Conservation (phyloP, 2,329 filamentous ascomycete species). For the Neonectria hederae region DNA sequence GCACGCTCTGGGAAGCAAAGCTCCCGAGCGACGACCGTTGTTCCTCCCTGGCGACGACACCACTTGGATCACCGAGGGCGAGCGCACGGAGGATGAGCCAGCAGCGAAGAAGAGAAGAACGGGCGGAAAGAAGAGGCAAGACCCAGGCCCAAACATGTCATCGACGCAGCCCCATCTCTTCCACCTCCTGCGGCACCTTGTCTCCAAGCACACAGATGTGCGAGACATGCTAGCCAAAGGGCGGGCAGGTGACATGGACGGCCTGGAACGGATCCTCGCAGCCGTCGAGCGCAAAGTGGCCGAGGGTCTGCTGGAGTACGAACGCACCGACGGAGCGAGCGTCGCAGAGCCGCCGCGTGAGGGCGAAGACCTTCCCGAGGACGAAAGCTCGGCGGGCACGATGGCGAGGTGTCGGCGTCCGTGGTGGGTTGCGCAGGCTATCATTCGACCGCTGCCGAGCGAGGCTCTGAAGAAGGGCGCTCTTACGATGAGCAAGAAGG, state of each 20-base stretch:
- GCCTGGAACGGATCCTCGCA: slow-evolving; percentile 78
- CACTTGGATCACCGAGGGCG: slow-evolving; percentile 54
- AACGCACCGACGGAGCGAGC: slow-evolving; percentile 60
- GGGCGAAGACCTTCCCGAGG: slow-evolving; percentile 52
- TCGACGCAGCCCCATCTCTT: slow-evolving; percentile 94
- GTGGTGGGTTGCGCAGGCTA: slow-evolving; percentile 91
- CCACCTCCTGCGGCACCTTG: slow-evolving; percentile 84
- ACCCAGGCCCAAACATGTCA: slow-evolving; percentile 70
- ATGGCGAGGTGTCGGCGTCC: slow-evolving; percentile 80
- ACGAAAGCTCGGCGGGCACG: slow-evolving; percentile 71
- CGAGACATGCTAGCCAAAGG: slow-evolving; percentile 82
- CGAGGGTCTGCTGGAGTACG: slow-evolving; percentile 75
- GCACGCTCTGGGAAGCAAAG: slow-evolving; percentile 73
- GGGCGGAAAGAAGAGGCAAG: slow-evolving; percentile 46
- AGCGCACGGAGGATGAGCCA: slow-evolving; percentile 54
- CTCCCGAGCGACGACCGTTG: slow-evolving; percentile 75
- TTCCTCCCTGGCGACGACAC: slow-evolving; percentile 72
- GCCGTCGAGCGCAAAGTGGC: slow-evolving; percentile 81
- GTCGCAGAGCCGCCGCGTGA: slow-evolving; percentile 51
- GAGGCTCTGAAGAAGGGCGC: slow-evolving; percentile 88
- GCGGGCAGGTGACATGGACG: slow-evolving; percentile 74
- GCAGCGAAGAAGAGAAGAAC: slow-evolving; percentile 62
- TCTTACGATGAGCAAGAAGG: slow-evolving; percentile 78
- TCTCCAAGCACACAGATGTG: slow-evolving; percentile 82
- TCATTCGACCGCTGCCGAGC: slow-evolving; percentile 84